phyloP scores from a whole-genome alignment of 2,329 filamentous ascomycete species.

The Zasmidium angulare region DNA sequence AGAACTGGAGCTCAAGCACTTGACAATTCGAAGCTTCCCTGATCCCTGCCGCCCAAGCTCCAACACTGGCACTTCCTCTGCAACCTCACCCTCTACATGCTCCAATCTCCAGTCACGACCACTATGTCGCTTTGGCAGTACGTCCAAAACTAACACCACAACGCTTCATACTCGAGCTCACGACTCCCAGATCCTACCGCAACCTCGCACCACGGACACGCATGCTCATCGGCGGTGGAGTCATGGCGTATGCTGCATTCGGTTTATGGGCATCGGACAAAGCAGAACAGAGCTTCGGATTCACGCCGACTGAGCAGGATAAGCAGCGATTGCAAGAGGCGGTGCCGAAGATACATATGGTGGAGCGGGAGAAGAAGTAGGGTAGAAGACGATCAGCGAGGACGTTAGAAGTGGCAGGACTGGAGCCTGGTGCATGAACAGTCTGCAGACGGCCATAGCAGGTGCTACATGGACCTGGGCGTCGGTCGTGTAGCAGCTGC shows the following conservation, averaged over 20 bases:
- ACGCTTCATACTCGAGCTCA: not conserved
- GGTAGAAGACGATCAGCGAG: too few species aligned
- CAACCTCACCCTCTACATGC: not conserved
- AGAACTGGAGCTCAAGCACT: too few species aligned
- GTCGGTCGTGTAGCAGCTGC: too few species aligned
- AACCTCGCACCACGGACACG: constrained; percentile 70
- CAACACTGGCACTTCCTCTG: not conserved
- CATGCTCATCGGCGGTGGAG: constrained; percentile 67
- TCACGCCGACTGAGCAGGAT: constrained; percentile 72
- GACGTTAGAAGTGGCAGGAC: too few species aligned
- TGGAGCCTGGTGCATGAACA: too few species aligned
- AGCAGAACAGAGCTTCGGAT: constrained; percentile 70
- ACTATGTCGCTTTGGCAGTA: constrained; percentile 27
- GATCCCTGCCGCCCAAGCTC: not conserved
- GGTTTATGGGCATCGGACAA: constrained; percentile 73
- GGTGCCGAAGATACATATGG: constrained; percentile 61
- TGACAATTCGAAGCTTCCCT: not conserved
- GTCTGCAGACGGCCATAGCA: too few species aligned
- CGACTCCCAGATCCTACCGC: constrained; percentile 55
- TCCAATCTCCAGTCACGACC: not conserved
- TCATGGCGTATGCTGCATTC: constrained; percentile 73
- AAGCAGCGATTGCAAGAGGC: constrained; percentile 63
- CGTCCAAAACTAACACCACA: not conserved
- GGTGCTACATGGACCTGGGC: too few species aligned
- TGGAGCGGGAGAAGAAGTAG: constrained; percentile 50